Conservation (phyloP, 805 yeast species). For the Teunomyces tritomae region DNA sequence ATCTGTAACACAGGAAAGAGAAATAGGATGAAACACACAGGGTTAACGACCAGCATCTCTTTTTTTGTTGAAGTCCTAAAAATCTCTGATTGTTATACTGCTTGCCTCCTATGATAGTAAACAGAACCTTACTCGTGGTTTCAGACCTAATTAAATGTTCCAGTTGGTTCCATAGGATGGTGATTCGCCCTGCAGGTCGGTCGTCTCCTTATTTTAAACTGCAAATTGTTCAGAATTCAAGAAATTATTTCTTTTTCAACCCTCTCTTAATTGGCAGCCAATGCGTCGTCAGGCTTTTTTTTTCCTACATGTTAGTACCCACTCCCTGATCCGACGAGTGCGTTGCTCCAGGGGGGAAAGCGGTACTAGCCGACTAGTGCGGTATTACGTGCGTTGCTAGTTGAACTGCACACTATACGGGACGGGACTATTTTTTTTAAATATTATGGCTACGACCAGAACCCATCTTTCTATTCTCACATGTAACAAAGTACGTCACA, state of each 20-base stretch:
- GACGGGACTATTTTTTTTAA: no score
- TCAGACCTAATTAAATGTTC: not conserved
- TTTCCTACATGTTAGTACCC: not conserved
- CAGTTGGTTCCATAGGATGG: not conserved
- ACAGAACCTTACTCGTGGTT: no score
- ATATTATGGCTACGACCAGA: no score
- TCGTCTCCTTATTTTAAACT: conserved; percentile 4
- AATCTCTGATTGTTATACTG: not conserved
- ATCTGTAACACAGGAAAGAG: no score
- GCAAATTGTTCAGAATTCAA: not conserved
- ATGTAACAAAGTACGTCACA: no score
- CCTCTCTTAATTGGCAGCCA: conserved; percentile 5
- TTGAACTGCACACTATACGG: not conserved
- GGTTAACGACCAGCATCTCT: no score
- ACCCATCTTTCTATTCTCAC: no score
- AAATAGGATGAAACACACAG: no score
- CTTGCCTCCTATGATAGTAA: no score
- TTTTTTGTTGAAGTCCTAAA: not conserved
- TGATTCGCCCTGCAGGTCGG: conserved; percentile 1
- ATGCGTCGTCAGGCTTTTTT: conserved; percentile 2
- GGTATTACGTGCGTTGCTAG: not conserved
- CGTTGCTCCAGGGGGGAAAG: not conserved
- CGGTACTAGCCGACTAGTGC: not conserved
- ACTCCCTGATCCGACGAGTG: conserved; percentile 1
- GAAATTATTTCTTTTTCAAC: conserved; percentile 2